Base-by-base conservation (phyloP, 2,329 filamentous ascomycete genomes). In the Cladosporium austrohemisphaericum region DNA sequence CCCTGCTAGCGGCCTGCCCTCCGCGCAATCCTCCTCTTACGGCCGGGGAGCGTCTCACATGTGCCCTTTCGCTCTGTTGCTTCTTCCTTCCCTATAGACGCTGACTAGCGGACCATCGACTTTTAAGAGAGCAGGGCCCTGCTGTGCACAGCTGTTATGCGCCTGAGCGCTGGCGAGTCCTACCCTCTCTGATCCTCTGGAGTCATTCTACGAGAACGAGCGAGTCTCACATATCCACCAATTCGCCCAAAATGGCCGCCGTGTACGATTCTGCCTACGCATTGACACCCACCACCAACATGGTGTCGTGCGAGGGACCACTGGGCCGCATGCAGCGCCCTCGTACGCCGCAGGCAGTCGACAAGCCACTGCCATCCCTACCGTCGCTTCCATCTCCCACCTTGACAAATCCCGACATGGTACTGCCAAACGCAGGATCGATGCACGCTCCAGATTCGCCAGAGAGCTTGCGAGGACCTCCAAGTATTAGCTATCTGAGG, bases 321-420 rank as follows among this genome's bases (percentile, higher is more conserved):
- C 13, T 31, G 16, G n/a, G 26, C 11, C 29, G 29, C 5, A 10
- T n/a, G 11, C 13, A 36, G 37, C 26, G 26, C 9, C 26, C 45
- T 20, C 45, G 18, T 13, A 28, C 46, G 3, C 37, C 29, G 20
- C 46, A 43, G 20, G 18, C 23, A 14, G 10, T 28, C 20, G 46
- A 49, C 28, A 49, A 49, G 31, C 46, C 46, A 9, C 46, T 49
- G 10, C 43, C 43, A 20, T 46, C 43, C 11, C 43, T 63, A 45
- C 62, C 62, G n/a, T 53, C 56, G 26, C 83, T 86, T 55, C 82
- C 81, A 10, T 94, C 88, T 52, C 91, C 91, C 38, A 95, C 91
- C 2, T 74, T 96, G 61, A 94, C 89, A 49, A 94, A 95, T 68
- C 89, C 90, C 45, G 91, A 95, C 67, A 91, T 95, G 88, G 95